phyloP scores from a whole-genome alignment of 2,329 filamentous ascomycete genomes.

The Colletotrichum lentis region DNA sequence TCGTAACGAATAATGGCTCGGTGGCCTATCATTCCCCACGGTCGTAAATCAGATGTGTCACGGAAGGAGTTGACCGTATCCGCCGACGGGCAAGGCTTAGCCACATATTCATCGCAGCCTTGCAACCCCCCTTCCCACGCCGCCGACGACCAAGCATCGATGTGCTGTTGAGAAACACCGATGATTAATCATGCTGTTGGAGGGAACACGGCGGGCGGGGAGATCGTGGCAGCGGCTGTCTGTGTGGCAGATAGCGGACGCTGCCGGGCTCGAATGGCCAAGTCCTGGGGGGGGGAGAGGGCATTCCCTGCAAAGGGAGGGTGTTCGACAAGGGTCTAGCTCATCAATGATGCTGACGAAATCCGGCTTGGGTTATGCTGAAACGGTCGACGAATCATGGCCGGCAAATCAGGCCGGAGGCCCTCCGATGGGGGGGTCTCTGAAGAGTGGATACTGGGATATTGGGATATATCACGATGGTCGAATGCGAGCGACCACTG shows the following conservation, averaged over 20 bases:
- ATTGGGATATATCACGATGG: constrained; percentile 3
- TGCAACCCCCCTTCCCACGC: not conserved
- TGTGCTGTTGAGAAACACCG: not conserved
- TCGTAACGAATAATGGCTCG: not conserved
- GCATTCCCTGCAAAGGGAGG: not conserved
- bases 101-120: not conserved
- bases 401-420: not conserved
- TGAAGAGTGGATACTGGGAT: constrained; percentile 16
- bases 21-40: not conserved
- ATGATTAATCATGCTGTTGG: no score
- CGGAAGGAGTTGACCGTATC: not conserved
- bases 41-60: not conserved
- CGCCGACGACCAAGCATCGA: not conserved
- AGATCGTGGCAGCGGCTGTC: not conserved
- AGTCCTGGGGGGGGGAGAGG: not conserved
- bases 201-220: not conserved
- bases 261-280: constrained; percentile 8
- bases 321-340: not conserved
- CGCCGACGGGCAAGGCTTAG: not conserved
- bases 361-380: not conserved
- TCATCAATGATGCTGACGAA: not conserved
- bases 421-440: constrained; percentile 22
- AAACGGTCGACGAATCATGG: constrained; percentile 7
- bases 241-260: constrained; percentile 23
- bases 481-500: constrained; percentile 1